phyloP scores from a whole-genome alignment of 768 basidiomycete species.

The Lactarius trivialis region DNA sequence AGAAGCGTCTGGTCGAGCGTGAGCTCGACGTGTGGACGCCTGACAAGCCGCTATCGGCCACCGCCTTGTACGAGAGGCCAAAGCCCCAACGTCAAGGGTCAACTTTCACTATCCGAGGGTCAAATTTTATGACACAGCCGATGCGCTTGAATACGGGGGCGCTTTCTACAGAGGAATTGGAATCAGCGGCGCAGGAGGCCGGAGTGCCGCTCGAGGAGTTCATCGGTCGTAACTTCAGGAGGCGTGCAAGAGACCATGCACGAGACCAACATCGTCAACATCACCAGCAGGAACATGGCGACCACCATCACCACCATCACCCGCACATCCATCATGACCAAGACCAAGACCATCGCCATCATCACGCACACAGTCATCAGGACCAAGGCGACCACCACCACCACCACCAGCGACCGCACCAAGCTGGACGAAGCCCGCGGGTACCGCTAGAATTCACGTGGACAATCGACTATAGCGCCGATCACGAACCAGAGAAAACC shows the following conservation, averaged over 20 bases:
- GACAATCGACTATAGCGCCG: constrained; percentile 9
- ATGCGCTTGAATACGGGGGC: constrained; percentile 61
- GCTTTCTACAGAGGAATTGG: constrained; percentile 47
- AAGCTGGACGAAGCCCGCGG: neutral
- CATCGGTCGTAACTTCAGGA: constrained; percentile 22
- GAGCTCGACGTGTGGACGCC: constrained; percentile 50
- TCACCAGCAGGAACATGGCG: neutral
- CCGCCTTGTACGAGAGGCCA: constrained; percentile 7
- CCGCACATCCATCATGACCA: too few species aligned
- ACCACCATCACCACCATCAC: neutral
- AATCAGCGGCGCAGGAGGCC: constrained; percentile 61
- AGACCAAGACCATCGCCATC: neutral
- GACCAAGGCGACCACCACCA: neutral
- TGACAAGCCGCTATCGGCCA: constrained; percentile 18
- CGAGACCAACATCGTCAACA: neutral
- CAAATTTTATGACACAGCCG: constrained; percentile 28
- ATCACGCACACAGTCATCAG: neutral
- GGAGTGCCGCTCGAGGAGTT: constrained; percentile 52
- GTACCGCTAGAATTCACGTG: constrained; percentile 13
- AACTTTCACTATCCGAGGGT: constrained; percentile 20
- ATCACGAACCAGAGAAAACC: neutral
- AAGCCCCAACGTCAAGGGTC: constrained; percentile 16
- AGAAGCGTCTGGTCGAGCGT: constrained; percentile 50
- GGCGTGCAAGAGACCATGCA: constrained; percentile 6
- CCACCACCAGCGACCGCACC: neutral